Base-by-base conservation (phyloP, 2,329 filamentous ascomycete genomes). In the Penicillium sp. region DNA sequence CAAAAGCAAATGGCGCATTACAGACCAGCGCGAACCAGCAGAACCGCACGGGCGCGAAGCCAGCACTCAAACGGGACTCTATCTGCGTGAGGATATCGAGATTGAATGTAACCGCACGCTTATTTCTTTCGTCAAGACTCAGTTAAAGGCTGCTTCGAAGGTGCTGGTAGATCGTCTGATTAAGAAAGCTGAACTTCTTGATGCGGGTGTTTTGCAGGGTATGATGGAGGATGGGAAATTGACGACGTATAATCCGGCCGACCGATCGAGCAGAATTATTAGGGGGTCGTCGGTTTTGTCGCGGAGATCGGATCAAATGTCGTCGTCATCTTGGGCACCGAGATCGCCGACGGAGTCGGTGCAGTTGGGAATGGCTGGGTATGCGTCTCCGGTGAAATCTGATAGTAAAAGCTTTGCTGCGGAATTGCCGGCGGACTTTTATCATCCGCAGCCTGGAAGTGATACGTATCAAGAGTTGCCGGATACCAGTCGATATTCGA, bases 21-120 rank as follows among this genome's bases (percentile, higher is more conserved):
- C 84, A 43, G 91, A 82, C 10, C 75, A 89, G 40, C 86, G 87
- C 0, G 88, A 95, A 72, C 82, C 84, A 1, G 77, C 80, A 30
- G 82, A 87, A 65, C 79, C 84, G 0, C 74, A 93, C 74, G 73
- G 89, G 22, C 88, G 87, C 5, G 38, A 64, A 4, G 73, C 89
- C 6, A 82, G 82, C 14, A 84, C 81, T 0, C 90, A 80, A 22
- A 77, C 84, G 38, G 91, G 90, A 0, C 77, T 96, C 12, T 95
- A 91, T 69, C 77, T 96, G 40, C 82, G 88, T n/a, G 91, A 96
- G 77, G 91, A 96, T 62, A 87, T 94, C 46, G 87, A 91, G 60
- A 86, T 96, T 79, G 83, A 83, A 55, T 95, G 90, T 76, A 93
- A 91, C 66, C 77, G 91, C 55, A 77, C 94, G 59, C 83, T 94